Base-by-base conservation (phyloP, 2,329 filamentous ascomycete genomes). In the Talaromyces islandicus region DNA sequence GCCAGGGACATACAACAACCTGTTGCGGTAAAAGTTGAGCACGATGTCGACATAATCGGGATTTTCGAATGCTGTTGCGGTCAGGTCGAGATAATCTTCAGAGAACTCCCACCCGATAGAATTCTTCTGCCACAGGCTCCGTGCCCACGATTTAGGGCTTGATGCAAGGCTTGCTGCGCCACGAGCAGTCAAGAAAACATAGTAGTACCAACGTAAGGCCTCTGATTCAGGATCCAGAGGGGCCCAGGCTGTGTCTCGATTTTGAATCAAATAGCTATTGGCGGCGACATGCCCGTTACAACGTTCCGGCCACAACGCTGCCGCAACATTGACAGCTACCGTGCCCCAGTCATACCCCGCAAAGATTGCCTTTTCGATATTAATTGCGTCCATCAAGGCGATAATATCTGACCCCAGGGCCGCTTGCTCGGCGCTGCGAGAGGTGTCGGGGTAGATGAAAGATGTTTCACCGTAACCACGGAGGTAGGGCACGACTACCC, bases 301-400 rank as follows among this genome's bases (percentile, higher is more conserved):
- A 3, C 68, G 62, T 12, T 68, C 63, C 17, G 68, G 69, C 67
- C 67, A 70, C 17, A 71, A 43, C n/a, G 69, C 69, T 9, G 55
- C 55, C 32, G 55, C 55, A 21, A 67, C 67, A 32, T 66, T 68
- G 17, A 67, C 67, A n/a, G 54, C 67, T 1, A 67, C 62, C 5
- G 67, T 66, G 12, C 68, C 69, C 68, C 69, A 71, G 54, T 71
- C 69, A 55, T 67, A 70, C 17, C 69, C 69, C 3, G 67, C 68
- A 35, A 70, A 64, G 6, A 70, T 65, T 9, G 68, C 68, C 32
- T 62, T 66, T 2, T 64, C 56, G 19, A 69, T 68, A 9, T 62
- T n/a, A 0, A 70, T 60, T 7, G 61, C 64, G 54, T 70, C 67
- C 52, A 70, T 62, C 1, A 70, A 63, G 24, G 64, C 65, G 21